Percentiles rank a stretch among this genome's conserved stretches.
These are phyloP conservation scores for Penicillium soppii DNA, from an alignment of 495 filamentous ascomycete species.

Conservation along the genomic window DNA sequence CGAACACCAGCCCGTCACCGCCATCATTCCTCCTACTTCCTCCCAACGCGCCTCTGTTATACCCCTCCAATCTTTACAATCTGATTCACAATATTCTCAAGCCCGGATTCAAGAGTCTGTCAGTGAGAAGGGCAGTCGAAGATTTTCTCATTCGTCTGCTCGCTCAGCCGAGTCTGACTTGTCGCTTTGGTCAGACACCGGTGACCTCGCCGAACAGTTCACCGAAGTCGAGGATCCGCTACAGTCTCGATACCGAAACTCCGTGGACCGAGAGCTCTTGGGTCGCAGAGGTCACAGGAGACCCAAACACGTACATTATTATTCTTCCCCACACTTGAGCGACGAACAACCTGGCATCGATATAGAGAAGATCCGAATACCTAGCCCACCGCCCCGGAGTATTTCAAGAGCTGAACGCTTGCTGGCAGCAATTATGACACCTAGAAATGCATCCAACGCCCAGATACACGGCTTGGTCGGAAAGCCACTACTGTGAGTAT, in stretches of 20 bases:
- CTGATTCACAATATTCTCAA: too few relatives aligned
- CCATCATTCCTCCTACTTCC: slow-evolving; percentile 57
- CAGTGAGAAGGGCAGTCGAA: slow-evolving; percentile 51
- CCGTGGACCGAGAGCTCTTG: slow-evolving; percentile 56
- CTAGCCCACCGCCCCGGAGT: slow-evolving; percentile 60
- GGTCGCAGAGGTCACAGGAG: slow-evolving; percentile 32
- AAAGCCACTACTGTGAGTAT: slow-evolving; percentile 83
- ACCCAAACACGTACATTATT: slow-evolving; percentile 54
- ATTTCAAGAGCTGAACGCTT: slow-evolving; percentile 64
- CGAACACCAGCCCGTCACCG: slow-evolving; percentile 52
- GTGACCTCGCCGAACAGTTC: slow-evolving; percentile 88
- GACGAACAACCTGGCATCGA: slow-evolving; percentile 51
- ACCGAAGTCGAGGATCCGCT: slow-evolving; percentile 78
- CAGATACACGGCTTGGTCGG: slow-evolving; percentile 89
- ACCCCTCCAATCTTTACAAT: slow-evolving; percentile 55
- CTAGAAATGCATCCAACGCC: slow-evolving; percentile 61
- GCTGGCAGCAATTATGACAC: slow-evolving; percentile 80
- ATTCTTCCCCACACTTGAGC: slow-evolving; percentile 37
- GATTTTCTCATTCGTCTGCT: slow-evolving; percentile 54
- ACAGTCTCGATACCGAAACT: slow-evolving; percentile 60
- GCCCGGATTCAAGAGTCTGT: slow-evolving; percentile 31
- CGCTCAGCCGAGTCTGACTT: slow-evolving; percentile 69
- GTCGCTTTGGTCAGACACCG: slow-evolving; percentile 87
- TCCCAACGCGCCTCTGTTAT: slow-evolving; percentile 52
- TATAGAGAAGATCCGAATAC: slow-evolving; percentile 83